Percentiles rank a stretch among this genome's conserved stretches.
Conservation (phyloP, 371 early-diverging fungal species). For the Mortierella sp. region DNA sequence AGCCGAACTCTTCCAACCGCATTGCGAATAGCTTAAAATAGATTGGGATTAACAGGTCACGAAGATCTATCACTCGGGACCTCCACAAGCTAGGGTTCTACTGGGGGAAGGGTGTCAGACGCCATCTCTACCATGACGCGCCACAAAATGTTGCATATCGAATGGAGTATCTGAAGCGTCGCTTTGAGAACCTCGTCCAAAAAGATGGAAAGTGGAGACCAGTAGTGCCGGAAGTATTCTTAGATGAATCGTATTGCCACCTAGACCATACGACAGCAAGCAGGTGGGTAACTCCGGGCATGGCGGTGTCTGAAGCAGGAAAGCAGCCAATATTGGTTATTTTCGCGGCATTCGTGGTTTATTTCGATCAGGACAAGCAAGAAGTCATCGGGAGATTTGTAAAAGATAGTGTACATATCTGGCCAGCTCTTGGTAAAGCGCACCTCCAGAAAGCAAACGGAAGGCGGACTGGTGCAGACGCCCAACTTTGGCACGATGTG, state of each 20-base stretch:
- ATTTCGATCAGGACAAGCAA: slow-evolving; percentile 2
- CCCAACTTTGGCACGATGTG: background rate
- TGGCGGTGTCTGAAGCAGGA: background rate
- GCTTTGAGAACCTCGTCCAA: slow-evolving; percentile 1
- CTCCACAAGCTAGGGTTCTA: slow-evolving; percentile 4
- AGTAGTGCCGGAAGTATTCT: background rate
- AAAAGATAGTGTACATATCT: slow-evolving; percentile 16
- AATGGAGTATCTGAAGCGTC: background rate
- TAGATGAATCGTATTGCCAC: slow-evolving; percentile 7
- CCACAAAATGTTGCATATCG: slow-evolving; percentile 1
- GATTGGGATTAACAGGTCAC: background rate
- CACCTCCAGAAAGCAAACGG: background rate
- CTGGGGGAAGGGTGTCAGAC: slow-evolving; percentile 3
- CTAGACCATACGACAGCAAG: slow-evolving; percentile 6
- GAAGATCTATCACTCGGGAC: background rate
- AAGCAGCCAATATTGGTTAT: slow-evolving; percentile 8
- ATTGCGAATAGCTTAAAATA: background rate
- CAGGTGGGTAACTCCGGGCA: background rate
- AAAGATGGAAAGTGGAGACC: background rate
- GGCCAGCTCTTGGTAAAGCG: slow-evolving; percentile 16
- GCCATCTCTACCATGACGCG: background rate
- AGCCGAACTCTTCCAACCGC: slow-evolving; percentile 3
- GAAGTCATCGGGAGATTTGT: slow-evolving; percentile 1
- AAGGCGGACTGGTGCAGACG: background rate
- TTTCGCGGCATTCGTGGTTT: slow-evolving; percentile 17